These are phyloP conservation scores for Kluyveromyces sp. DNA, from an alignment of 1,139 yeast species.

Conservation along the genomic window DNA sequence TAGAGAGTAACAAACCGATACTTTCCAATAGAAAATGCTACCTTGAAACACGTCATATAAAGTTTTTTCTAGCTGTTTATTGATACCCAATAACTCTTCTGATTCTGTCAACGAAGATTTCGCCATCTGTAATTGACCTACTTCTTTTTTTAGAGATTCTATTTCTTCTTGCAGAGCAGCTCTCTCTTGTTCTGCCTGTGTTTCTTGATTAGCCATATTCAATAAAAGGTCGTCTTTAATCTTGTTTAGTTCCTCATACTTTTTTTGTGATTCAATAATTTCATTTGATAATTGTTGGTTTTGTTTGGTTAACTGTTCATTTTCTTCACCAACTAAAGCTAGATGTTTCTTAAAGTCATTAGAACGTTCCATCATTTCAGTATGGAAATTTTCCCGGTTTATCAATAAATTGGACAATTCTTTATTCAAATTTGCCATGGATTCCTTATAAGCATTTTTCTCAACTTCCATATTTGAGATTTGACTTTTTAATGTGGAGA, in stretches of 20 bases:
- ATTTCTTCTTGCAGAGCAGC: conserved; percentile 44
- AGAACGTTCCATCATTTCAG: conserved; percentile 18
- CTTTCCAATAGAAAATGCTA: conserved; percentile 49
- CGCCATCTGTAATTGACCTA: conserved; percentile 50
- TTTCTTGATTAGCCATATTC: conserved; percentile 57
- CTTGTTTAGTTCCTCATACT: conserved; percentile 7
- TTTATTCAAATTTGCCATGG: conserved; percentile 19
- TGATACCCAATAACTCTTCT: conserved; percentile 1
- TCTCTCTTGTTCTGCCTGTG: conserved; percentile 50
- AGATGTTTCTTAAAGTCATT: conserved; percentile 19
- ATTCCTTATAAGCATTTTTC: conserved; percentile 24
- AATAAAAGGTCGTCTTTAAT: conserved; percentile 21
- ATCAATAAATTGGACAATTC: conserved; percentile 22
- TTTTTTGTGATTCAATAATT: conserved; percentile 10
- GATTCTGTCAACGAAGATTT: neutral
- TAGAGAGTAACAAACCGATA: conserved; percentile 59
- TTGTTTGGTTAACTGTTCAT: conserved; percentile 18
- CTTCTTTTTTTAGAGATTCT: conserved; percentile 34
- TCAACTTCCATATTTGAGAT: conserved; percentile 20
- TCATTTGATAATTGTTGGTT: conserved; percentile 7
- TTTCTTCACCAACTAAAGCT: conserved; percentile 31
- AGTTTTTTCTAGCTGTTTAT: conserved; percentile 6
- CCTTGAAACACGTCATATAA: conserved; percentile 28
- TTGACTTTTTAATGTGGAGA: conserved; percentile 5
- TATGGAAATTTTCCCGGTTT: conserved; percentile 17